These are phyloP conservation scores for Dacryopinax primogenitus DNA, from an alignment of 768 basidiomycete genomes.

Conservation along the genomic window DNA sequence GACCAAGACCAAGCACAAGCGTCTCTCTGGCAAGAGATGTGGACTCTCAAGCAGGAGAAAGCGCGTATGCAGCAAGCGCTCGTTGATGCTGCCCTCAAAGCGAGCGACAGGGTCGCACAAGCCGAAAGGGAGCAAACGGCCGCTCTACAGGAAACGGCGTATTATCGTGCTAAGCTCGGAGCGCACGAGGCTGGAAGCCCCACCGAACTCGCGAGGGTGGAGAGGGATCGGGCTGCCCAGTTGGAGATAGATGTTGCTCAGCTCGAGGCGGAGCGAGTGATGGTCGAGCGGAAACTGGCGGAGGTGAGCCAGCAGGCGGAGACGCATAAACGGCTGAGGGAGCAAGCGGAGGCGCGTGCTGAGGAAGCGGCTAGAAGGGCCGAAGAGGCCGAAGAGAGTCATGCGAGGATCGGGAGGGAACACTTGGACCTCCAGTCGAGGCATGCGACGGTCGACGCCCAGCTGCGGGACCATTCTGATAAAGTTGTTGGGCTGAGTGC, in stretches of 20 bases:
- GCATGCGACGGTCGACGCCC: conserved; percentile 45
- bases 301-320: conserved; percentile 63
- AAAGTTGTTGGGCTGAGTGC: conserved; percentile 61
- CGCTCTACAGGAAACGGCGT: conserved; percentile 88
- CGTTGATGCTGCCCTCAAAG: conserved; percentile 58
- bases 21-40: conserved; percentile 35
- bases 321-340: conserved; percentile 59
- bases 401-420: conserved; percentile 48
- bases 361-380: conserved; percentile 62
- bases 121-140: conserved; percentile 62
- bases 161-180: conserved; percentile 86
- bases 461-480: conserved; percentile 64
- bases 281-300: conserved; percentile 54
- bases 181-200: conserved; percentile 64
- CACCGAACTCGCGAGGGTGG: conserved; percentile 52
- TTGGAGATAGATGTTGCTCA: conserved; percentile 59
- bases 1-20: too few relatives aligned
- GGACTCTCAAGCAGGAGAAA: conserved; percentile 79
- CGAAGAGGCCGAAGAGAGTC: conserved; percentile 53
- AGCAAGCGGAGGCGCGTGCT: conserved; percentile 68
- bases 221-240: conserved; percentile 61
- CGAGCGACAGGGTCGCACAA: conserved; percentile 65
- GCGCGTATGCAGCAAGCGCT: conserved; percentile 78
- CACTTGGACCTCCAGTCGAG: conserved; percentile 59
- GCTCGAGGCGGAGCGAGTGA: conserved; percentile 48